Evolutionary conservation across 768 basidiomycete species (phyloP).

Genomic region (Boletus eberwhitei): DNA sequence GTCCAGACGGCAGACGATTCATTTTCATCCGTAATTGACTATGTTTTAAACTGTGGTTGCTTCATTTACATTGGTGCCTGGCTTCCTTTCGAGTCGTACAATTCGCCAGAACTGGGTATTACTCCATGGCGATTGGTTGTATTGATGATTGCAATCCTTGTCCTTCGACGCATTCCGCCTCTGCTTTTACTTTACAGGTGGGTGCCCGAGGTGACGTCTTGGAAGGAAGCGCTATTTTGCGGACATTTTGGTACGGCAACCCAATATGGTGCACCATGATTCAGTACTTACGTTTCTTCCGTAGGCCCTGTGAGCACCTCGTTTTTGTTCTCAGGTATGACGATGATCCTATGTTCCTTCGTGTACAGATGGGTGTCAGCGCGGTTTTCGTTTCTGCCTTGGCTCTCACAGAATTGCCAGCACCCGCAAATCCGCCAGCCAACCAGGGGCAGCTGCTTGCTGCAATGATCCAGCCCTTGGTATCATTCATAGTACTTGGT

Average conservation of each 20-base stretch:
- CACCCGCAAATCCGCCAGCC: slow-evolving; percentile 55
- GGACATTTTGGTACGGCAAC: slow-evolving; percentile 78
- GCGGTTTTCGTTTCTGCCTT: slow-evolving; percentile 85
- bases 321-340: background rate
- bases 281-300: background rate
- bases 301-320: slow-evolving; percentile 50
- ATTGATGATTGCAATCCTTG: slow-evolving; percentile 63
- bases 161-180: slow-evolving; percentile 77
- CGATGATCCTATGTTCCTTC: background rate
- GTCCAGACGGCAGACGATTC: slow-evolving; percentile 76
- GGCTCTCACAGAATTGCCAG: slow-evolving; percentile 60
- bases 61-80: slow-evolving; percentile 90
- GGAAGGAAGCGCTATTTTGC: slow-evolving; percentile 85
- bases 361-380: slow-evolving; percentile 79
- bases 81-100: slow-evolving; percentile 64
- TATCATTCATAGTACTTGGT: slow-evolving; percentile 80
- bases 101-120: slow-evolving; percentile 54
- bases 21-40: slow-evolving; percentile 89
- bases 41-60: slow-evolving; percentile 76
- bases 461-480: slow-evolving; percentile 73
- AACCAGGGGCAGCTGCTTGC: slow-evolving; percentile 73
- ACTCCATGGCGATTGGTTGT: slow-evolving; percentile 68
- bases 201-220: slow-evolving; percentile 82
- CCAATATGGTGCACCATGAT: background rate
- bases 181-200: slow-evolving; percentile 74